A percentile compares a stretch with the other conserved stretches of the same genome.
Conservation (phyloP, 305 asterid species). For the Ajuga reptans region DNA sequence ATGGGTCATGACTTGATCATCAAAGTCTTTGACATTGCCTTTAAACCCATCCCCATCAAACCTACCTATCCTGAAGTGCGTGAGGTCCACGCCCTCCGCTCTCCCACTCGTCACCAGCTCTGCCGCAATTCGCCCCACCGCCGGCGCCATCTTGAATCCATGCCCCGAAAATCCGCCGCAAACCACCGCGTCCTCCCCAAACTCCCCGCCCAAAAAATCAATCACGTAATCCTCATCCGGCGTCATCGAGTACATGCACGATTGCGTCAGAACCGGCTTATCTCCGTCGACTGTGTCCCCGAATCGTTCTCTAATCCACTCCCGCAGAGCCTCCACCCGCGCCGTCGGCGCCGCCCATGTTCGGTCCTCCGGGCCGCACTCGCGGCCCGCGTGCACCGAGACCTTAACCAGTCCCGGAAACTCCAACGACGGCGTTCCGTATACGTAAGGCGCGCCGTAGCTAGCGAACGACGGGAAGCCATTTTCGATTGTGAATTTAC, state of each 20-base stretch:
- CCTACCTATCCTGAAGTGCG: constrained; percentile 45
- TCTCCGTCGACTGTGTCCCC: constrained; percentile 40
- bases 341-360: constrained; percentile 39
- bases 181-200: constrained; percentile 55
- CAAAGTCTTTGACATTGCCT: constrained; percentile 57
- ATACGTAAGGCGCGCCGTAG: constrained; percentile 61
- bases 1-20: constrained; percentile 41
- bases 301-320: constrained; percentile 49
- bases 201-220: constrained; percentile 78
- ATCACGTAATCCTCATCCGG: constrained; percentile 81
- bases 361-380: constrained; percentile 62
- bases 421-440: constrained; percentile 82
- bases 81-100: constrained; percentile 40
- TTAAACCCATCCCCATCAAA: constrained; percentile 33
- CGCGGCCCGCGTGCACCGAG: constrained; percentile 54
- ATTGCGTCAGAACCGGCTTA: constrained; percentile 47
- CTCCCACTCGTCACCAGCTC: constrained; percentile 45
- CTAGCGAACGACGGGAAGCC: constrained; percentile 83
- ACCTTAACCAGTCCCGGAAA: constrained; percentile 72
- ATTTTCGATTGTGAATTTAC: constrained; percentile 47
- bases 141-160: constrained; percentile 92
- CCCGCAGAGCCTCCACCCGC: constrained; percentile 17
- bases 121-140: constrained; percentile 62
- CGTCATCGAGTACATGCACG: constrained; percentile 90
- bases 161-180: constrained; percentile 94